Conservation (phyloP, 1,284 basidiomycete genomes). For the Trichosporon ovoides region DNA sequence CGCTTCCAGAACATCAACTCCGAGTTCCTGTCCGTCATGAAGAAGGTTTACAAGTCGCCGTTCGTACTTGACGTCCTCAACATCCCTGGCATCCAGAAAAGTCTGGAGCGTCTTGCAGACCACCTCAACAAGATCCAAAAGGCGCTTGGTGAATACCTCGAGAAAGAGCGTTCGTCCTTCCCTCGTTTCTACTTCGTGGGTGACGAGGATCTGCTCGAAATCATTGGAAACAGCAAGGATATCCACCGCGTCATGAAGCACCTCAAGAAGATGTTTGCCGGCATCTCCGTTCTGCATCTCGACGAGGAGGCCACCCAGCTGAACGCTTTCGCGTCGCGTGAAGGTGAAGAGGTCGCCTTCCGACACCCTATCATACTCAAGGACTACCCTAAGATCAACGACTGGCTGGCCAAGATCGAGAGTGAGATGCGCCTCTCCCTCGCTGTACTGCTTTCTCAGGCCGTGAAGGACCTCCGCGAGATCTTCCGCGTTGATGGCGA, state of each 20-base stretch:
- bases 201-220: slow-evolving; percentile 96
- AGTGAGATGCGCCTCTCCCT: slow-evolving; percentile 90
- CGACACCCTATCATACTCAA: slow-evolving; percentile 76
- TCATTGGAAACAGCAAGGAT: slow-evolving; percentile 99
- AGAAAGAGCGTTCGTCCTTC: slow-evolving; percentile 93
- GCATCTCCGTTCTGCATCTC: slow-evolving; percentile 82
- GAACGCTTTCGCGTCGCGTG: slow-evolving; percentile 79
- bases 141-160: slow-evolving; percentile 96
- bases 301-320: slow-evolving; percentile 76
- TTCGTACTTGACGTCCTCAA: slow-evolving; percentile 96
- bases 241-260: slow-evolving; percentile 97
- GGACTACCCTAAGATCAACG: slow-evolving; percentile 95
- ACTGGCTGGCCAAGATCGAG: slow-evolving; percentile 92
- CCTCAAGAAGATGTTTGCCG: slow-evolving; percentile 99
- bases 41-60: slow-evolving; percentile 98
- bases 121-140: slow-evolving; percentile 98
- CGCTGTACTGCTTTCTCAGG: slow-evolving; percentile 51
- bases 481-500: slow-evolving; percentile 60
- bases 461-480: slow-evolving; percentile 55
- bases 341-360: slow-evolving; percentile 89
- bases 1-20: slow-evolving; percentile 99
- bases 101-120: slow-evolving; percentile 91
- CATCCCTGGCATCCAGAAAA: slow-evolving; percentile 93
- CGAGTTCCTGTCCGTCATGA: slow-evolving; percentile 97
- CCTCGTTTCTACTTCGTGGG: slow-evolving; percentile 99